These are phyloP conservation scores for Combretum micranthum DNA, from an alignment of 345 rosid genomes.

Conservation along the genomic window DNA sequence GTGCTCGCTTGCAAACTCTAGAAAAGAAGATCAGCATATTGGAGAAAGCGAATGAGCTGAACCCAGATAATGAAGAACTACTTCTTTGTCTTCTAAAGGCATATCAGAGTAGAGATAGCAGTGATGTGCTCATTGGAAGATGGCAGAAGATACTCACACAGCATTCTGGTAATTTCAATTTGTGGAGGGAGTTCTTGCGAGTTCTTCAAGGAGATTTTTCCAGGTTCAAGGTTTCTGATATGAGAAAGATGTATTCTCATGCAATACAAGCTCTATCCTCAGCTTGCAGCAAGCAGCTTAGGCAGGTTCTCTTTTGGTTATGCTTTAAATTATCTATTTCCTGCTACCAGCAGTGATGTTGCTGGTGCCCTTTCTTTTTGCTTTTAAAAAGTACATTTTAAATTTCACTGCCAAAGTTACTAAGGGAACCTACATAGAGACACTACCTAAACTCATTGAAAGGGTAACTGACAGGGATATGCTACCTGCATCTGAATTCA, in stretches of 20 bases:
- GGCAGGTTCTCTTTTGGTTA: constrained; percentile 81
- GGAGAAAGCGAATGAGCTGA: constrained; percentile 84
- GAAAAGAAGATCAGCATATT: constrained; percentile 94
- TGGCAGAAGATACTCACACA: constrained; percentile 77
- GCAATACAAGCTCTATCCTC: constrained; percentile 81
- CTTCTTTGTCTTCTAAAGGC: constrained; percentile 76
- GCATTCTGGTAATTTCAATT: constrained; percentile 62
- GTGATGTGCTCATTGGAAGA: constrained; percentile 65
- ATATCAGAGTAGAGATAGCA: constrained; percentile 66
- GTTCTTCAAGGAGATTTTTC: constrained; percentile 84
- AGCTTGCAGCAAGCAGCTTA: constrained; percentile 75
- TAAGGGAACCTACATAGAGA: no score
- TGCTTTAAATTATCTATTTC: constrained; percentile 11
- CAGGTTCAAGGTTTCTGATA: constrained; percentile 81
- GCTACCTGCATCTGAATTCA: no score
- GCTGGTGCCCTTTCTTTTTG: no score
- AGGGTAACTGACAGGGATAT: no score
- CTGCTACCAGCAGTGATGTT: neutral
- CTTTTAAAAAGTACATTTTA: no score
- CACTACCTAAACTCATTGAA: no score
- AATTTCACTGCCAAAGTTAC: no score
- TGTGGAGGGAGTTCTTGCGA: constrained; percentile 84
- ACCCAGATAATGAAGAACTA: constrained; percentile 79
- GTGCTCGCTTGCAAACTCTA: constrained; percentile 75
- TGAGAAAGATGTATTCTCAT: constrained; percentile 86